Evolutionary conservation across 2,329 filamentous ascomycete genomes (phyloP), one percentile per base, ranked within the genome.

Genomic region (Microcyclospora pomicola): DNA sequence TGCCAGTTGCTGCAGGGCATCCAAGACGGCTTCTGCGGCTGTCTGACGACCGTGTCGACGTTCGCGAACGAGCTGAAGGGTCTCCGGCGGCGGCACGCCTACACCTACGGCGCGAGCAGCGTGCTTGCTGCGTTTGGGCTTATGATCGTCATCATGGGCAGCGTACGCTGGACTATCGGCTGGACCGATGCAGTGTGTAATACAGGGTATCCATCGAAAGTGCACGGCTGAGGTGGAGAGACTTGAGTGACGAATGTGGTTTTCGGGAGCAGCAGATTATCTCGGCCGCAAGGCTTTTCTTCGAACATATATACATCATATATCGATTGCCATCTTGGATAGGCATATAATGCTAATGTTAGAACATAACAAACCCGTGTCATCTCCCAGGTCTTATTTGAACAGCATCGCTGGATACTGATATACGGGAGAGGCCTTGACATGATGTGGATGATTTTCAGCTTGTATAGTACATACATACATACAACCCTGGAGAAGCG

Each of bases 111-210:
- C 0, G 44, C 54, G 0, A 56, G 59, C 14, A 88, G 80, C 50
- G 70, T 87, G 2, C 53, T 65, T 0, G 64, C 65, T 0, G 74
- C 71, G 2, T 52, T 85, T 40, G 66, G 64, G 9, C 47, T 80
- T 9, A 59, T 82, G 67, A 67, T 86, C 15, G 65, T 74, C 1
- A 69, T 87, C 13, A 83, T 88, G 77, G 84, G 84, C 0, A 77
- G 78, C 42, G 60, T 88, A 52, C 63, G 71, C 42, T 92, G 83
- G 84, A 78, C 68, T 15, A 51, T 65, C 5, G 66, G 65, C 2
- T 68, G 56, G 55, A 44, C 40, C 9, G 39, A 42, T 13, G 48
- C 56, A 15, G 53, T 50, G 16, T 67, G 64, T 49, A 47, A 49
- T 36, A 58, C 52, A 10, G 52, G 54, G 35, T 57, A 56, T 40